Conservation (phyloP, 345 rosid species). For the Angophora floribunda region DNA sequence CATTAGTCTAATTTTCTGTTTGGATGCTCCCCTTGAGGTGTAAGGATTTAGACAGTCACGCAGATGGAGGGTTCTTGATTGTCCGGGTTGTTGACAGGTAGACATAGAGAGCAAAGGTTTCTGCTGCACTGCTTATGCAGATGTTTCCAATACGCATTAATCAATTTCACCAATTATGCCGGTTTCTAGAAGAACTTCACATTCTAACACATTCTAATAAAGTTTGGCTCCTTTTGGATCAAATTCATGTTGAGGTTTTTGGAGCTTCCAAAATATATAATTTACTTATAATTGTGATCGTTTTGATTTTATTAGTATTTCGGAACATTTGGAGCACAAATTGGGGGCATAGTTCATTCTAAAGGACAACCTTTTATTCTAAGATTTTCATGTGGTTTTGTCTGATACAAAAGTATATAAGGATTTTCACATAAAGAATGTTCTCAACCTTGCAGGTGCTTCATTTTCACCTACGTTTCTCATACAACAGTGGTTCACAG, state of each 20-base stretch:
- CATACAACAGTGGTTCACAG: slow-evolving; percentile 9
- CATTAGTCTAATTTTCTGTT: background rate
- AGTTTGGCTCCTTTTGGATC: background rate
- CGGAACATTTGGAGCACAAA: background rate
- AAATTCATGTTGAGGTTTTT: background rate
- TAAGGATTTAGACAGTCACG: background rate
- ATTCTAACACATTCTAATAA: background rate
- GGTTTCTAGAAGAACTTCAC: background rate
- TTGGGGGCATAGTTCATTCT: background rate
- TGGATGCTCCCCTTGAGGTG: background rate
- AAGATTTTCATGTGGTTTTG: background rate
- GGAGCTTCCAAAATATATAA: background rate
- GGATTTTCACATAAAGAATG: background rate
- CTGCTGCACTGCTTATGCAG: background rate
- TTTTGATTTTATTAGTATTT: background rate
- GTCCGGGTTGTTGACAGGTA: background rate
- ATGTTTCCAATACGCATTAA: background rate
- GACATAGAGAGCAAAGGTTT: background rate
- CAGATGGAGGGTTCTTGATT: background rate
- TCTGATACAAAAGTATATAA: background rate
- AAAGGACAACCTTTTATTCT: background rate
- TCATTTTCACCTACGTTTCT: slow-evolving; percentile 28
- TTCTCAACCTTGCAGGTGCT: slow-evolving; percentile 15
- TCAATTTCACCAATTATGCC: background rate
- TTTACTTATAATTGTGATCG: background rate